Evolutionary conservation across 345 rosid species (phyloP), one percentile per base, ranked within the genome.

Genomic region (Pistacia vera): DNA sequence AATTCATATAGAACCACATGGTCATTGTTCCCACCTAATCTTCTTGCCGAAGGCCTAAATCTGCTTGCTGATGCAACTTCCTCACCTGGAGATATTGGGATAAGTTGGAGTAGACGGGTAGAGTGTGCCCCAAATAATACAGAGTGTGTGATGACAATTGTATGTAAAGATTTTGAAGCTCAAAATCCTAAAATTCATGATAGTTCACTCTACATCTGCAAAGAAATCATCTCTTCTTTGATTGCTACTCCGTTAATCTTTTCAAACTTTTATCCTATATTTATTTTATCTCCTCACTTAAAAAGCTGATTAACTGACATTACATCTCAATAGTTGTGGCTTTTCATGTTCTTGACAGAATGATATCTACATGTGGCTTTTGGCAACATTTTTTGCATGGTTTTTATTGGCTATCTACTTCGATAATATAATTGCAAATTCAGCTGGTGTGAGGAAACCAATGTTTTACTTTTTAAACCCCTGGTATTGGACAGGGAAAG

Each of bases 21-120:
- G 99, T 93, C 97, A 44, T 61, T 95, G 25, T 95, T 89, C 85
- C 96, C 97, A 4, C 99, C 98, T n/a, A 93, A 0, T 90, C 93
- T 90, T 77, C 90, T 95, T 51, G 94, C 94, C 30, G 59, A 85
- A 74, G 88, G 89, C 66, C 81, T 92, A 71, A 67, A 68, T 8
- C 71, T 84, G 65, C 97, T 93, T 60, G 82, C 92, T 68, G 81
- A 57, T 49, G 99, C 97, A 70, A 93, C 96, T 68, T 57, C 80
- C 72, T 87, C 91, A 71, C 90, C 90, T 25, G 86, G 84, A 83
- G 94, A 89, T 84, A 81, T 81, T 63, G 98, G 98, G 62, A 84
- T 95, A 63, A 93, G 93, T 80, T 93, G 99, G 99, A 93, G 84
- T 71, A 75, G 85, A 62, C 89, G 91, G 71, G 70, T 83, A 75